Evolutionary conservation across 2,329 filamentous ascomycete species (phyloP), one percentile per base, ranked within the genome.

Genomic region (Dissoconium aciculare): DNA sequence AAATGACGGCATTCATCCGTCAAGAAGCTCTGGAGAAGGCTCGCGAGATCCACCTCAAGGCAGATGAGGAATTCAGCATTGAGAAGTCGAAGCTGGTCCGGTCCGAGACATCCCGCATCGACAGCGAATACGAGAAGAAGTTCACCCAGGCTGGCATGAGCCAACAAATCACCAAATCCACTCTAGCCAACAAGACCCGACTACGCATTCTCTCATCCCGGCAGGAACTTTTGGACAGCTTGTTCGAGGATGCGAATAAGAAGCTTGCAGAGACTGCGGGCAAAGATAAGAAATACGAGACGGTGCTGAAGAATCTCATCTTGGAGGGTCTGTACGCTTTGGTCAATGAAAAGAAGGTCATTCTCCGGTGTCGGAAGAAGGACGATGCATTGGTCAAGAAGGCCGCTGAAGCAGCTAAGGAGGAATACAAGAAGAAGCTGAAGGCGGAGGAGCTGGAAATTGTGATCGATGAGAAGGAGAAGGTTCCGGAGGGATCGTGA

Each of bases 1-100:
- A 98, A 74, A 98, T 98, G 89, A 95, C 89, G 37, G 87, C 85
- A 56, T 98, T 98, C 73, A 98, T 98, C 74, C 82, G 84, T 60
- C 89, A 95, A 65, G 89, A 98, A 66, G 89, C 89, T 36, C 72
- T 79, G 53, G 89, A 98, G 58, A 98, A 98, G 64, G 84, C 84
- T 50, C 80, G 80, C 56, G 89, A 98, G 63, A 95, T 98, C 60
- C 74, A 89, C 54, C 78, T 95, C 64, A 95, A 95, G 64, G 89
- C 89, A 59, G 85, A 95, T 66, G 84, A 95, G 61, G 89, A 98
- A 62, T 95, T 95, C 62, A 81, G 83, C 56, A 95, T 94, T 56
- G 89, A 98, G 58, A 98, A 98, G 66, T 89, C 85, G 51, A 94
- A 93, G 69, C 81, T 98, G 30, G 89, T 95, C 49, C 87, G 83